Evolutionary conservation across 2,329 filamentous ascomycete genomes (phyloP), one percentile per base, ranked within the genome.

Genomic region (Ophiostoma pallidulum): DNA sequence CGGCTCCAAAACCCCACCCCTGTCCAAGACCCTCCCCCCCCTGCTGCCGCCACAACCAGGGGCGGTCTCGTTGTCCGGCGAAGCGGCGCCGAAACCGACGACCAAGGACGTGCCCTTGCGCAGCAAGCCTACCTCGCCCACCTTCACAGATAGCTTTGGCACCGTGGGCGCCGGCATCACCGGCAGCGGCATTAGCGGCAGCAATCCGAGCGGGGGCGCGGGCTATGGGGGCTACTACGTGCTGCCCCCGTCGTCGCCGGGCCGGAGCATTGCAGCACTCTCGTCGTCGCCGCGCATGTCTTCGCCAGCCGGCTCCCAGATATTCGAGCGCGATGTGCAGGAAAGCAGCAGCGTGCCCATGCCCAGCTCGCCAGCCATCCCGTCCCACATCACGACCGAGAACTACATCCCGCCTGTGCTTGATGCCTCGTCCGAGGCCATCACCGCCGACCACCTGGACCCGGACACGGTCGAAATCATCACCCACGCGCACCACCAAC

Each of bases 281-380:
- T 82, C 83, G 12, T 75, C 78, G 9, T 91, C 88, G 8, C 84
- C 88, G 4, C 76, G 84, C 41, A 66, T 90, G 38, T 78, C 84
- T 45, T 94, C 88, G 18, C 87, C 90, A 13, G 86, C 88, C 10
- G 74, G 76, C 24, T 83, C 80, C 4, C 80, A 83, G 57, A 96
- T 97, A 58, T 97, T 97, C 62, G 91, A 97, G 70, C 85, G 91
- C 59, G 87, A 90, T 63, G 91, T 97, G 20, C 91, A 96, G 65
- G 90, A 96, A 59, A 53, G 18, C 29, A 42, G 39, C 37, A 48
- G 48, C 53, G 58, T 48, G 50, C 59, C 76, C 4, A 66, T 79
- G n/a, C 84, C 88, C 51, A 80, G 76, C 52, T 91, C 86, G 3
- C 82, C 86, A 1, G 86, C 87, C n/a, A 92, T 96, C 52, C 91